Percentiles rank a stretch among this genome's conserved stretches.
phyloP scores from a whole-genome alignment of 1,139 yeast genomes.

The Suhomyces terraborum region DNA sequence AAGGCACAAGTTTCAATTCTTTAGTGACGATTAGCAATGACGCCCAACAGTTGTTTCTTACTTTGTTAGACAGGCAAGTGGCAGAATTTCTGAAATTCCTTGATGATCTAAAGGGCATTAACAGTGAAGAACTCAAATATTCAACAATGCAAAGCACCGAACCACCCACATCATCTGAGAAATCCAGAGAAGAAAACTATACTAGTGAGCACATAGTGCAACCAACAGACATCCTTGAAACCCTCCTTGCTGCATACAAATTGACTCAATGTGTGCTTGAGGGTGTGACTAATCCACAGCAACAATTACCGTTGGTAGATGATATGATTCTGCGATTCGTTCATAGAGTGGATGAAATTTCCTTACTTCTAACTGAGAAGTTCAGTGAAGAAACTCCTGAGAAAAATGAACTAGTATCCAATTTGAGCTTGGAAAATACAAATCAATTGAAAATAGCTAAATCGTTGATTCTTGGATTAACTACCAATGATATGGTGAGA shows the following conservation, averaged over 20 bases:
- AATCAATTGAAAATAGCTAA: slow-evolving; percentile 29
- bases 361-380: slow-evolving; percentile 25
- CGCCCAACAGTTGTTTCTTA: slow-evolving; percentile 22
- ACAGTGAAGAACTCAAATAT: background rate
- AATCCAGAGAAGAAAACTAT: slow-evolving; percentile 20
- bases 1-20: slow-evolving; percentile 16
- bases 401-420: slow-evolving; percentile 29
- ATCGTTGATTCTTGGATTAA: slow-evolving; percentile 27
- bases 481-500: slow-evolving; percentile 19
- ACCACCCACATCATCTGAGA: background rate
- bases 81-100: slow-evolving; percentile 31
- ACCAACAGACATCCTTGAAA: slow-evolving; percentile 43
- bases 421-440: slow-evolving; percentile 27
- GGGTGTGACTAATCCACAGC: slow-evolving; percentile 11
- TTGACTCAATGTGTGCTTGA: slow-evolving; percentile 37
- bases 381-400: slow-evolving; percentile 26
- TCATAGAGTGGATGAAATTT: slow-evolving; percentile 24
- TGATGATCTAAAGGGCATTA: slow-evolving; percentile 24
- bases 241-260: slow-evolving; percentile 34
- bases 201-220: slow-evolving; percentile 36
- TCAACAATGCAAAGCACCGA: background rate
- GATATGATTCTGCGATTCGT: slow-evolving; percentile 23
- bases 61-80: slow-evolving; percentile 27
- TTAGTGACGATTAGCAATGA: slow-evolving; percentile 22
- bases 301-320: slow-evolving; percentile 5